A percentile compares a stretch with the other conserved stretches of the same genome.
Conservation (phyloP, 2,329 filamentous ascomycete species). For the Emergomyces africanus region DNA sequence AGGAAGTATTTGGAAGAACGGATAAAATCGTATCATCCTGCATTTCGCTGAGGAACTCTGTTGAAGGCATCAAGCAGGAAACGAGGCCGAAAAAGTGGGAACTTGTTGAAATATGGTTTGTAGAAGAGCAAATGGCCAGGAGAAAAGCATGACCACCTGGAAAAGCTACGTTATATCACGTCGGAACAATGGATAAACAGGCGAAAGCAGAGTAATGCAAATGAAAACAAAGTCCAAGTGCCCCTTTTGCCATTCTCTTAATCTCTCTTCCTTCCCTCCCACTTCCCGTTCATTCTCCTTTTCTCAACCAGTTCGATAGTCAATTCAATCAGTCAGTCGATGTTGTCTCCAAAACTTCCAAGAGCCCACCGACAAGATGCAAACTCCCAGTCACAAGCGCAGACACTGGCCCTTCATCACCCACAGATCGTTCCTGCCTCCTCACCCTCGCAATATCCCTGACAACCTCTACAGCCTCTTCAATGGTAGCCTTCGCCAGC, state of each 20-base stretch:
- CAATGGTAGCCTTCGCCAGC: constrained; percentile 51
- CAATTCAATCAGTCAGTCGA: constrained; percentile 6
- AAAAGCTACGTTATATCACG: neutral
- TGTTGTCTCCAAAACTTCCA: constrained; percentile 55
- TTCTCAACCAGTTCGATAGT: neutral
- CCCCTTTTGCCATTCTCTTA: neutral
- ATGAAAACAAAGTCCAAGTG: neutral
- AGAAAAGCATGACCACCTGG: neutral
- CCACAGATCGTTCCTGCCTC: constrained; percentile 14
- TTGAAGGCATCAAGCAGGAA: neutral
- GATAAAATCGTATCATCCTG: neutral
- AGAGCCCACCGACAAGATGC: constrained; percentile 66
- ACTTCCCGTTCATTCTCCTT: neutral
- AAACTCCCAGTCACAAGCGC: constrained; percentile 72
- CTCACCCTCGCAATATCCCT: constrained; percentile 30
- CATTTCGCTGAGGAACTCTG: neutral
- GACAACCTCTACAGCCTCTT: constrained; percentile 53
- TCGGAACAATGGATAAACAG: neutral
- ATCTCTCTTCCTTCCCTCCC: neutral
- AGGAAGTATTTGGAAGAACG: neutral
- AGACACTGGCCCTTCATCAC: constrained; percentile 36
- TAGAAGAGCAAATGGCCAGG: neutral
- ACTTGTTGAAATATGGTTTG: neutral
- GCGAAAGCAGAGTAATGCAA: neutral
- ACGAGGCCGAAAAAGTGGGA: neutral